Percentiles rank a stretch among this genome's conserved stretches.
Evolutionary conservation across 805 yeast genomes (phyloP).

Genomic region (Isabelozyma pseudorhagii): DNA sequence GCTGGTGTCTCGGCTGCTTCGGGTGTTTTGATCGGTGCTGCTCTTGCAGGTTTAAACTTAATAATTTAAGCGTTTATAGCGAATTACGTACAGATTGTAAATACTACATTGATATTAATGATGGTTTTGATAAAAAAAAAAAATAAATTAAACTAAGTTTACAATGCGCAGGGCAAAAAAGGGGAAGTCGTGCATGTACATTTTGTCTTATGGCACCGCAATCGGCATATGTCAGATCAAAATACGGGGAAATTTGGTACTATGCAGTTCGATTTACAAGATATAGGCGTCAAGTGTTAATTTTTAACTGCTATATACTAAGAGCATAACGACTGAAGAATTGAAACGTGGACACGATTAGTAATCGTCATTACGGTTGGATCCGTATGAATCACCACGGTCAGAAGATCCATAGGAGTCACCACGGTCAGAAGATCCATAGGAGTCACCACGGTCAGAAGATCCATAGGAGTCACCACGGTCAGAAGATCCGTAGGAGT

Average conservation of each 20-base stretch:
- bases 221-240: background rate
- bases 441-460: slow-evolving; percentile 11
- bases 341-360: background rate
- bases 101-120: background rate
- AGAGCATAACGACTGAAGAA: background rate
- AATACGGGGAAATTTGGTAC: too few species aligned
- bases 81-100: background rate
- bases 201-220: background rate
- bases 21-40: slow-evolving; percentile 7
- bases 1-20: slow-evolving; percentile 1
- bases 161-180: too few species aligned
- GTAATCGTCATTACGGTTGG: slow-evolving; percentile 2
- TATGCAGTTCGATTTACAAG: too few species aligned
- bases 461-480: slow-evolving; percentile 10
- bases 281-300: background rate
- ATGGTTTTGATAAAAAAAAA: background rate
- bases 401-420: slow-evolving; percentile 18
- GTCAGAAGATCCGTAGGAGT: slow-evolving; percentile 17
- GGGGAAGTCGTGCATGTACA: background rate
- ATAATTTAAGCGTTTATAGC: slow-evolving; percentile 4
- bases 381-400: background rate
- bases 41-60: slow-evolving; percentile 9
- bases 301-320: background rate
- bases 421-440: slow-evolving; percentile 20
- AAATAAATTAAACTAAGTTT: too few species aligned